A percentile compares a stretch with the other conserved stretches of the same genome.
These are phyloP conservation scores for Papiliotrema fonsecae DNA, from an alignment of 1,284 basidiomycete genomes.

Conservation along the genomic window DNA sequence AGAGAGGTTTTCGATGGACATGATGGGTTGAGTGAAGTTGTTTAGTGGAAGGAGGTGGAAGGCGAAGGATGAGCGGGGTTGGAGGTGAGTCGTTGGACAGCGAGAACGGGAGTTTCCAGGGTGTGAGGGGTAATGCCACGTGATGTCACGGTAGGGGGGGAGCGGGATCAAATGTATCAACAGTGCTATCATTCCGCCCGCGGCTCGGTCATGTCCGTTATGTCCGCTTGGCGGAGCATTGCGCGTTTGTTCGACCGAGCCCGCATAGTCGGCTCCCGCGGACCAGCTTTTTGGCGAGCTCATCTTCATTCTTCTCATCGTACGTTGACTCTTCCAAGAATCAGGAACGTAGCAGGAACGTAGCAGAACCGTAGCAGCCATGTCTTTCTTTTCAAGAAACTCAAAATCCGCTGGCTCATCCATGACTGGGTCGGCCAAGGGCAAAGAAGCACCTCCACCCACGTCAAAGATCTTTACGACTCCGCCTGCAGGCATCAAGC, in stretches of 20 bases:
- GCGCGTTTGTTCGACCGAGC: too few relatives aligned
- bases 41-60: constrained; percentile 20
- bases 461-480: constrained; percentile 52
- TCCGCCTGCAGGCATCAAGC: constrained; percentile 51
- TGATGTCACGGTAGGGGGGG: neutral
- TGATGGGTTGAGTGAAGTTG: constrained; percentile 54
- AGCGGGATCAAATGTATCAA: constrained; percentile 1
- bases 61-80: neutral
- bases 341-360: too few relatives aligned
- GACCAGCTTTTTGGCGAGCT: too few relatives aligned
- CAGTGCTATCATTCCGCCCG: neutral
- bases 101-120: neutral
- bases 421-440: constrained; percentile 12
- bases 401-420: constrained; percentile 28
- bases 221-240: too few relatives aligned
- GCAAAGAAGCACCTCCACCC: constrained; percentile 13
- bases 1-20: constrained; percentile 58
- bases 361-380: constrained; percentile 3
- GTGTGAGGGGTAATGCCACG: neutral
- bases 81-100: neutral
- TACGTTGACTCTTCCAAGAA: too few relatives aligned
- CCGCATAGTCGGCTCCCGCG: too few relatives aligned
- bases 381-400: constrained; percentile 19
- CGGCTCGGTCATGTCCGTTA: too few relatives aligned
- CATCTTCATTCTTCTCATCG: too few relatives aligned